A percentile compares a stretch with the other conserved stretches of the same genome.
These are phyloP conservation scores for Purpureocillium takamizusanense DNA, from an alignment of 2,329 filamentous ascomycete genomes.

Conservation along the genomic window DNA sequence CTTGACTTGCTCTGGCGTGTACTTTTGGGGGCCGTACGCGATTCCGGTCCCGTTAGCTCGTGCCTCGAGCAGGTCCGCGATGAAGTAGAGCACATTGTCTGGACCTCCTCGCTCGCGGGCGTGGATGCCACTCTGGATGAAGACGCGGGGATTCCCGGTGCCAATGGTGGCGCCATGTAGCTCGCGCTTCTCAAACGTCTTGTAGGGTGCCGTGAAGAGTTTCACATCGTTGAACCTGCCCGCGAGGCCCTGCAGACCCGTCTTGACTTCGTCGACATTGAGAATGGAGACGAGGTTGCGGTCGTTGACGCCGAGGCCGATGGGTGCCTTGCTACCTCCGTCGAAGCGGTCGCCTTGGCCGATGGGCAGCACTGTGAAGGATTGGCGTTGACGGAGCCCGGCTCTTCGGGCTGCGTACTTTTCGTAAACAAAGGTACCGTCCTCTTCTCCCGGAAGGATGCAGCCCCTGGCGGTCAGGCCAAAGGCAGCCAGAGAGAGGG, in stretches of 20 bases:
- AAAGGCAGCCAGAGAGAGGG: conserved; percentile 10
- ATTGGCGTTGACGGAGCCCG: conserved; percentile 1
- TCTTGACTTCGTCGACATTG: conserved; percentile 33
- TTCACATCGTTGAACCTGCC: conserved; percentile 26
- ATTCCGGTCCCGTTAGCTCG: conserved; percentile 38
- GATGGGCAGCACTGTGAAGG: conserved; percentile 18
- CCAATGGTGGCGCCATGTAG: conserved; percentile 24
- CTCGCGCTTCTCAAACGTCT: conserved; percentile 31
- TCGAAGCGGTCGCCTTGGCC: conserved; percentile 33
- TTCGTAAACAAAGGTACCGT: conserved; percentile 4
- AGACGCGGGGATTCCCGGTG: conserved; percentile 40
- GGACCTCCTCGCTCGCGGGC: conserved; percentile 49
- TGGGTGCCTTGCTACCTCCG: conserved; percentile 24
- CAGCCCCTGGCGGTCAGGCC: conserved; percentile 18
- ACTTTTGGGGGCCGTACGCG: conserved; percentile 40
- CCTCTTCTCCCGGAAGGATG: conserved; percentile 27
- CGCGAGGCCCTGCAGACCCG: conserved; percentile 32
- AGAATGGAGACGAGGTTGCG: conserved; percentile 32
- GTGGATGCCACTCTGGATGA: conserved; percentile 45
- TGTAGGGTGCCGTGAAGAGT: conserved; percentile 31
- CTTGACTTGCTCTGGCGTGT: conserved; percentile 41
- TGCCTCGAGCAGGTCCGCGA: conserved; percentile 46
- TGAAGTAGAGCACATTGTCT: conserved; percentile 48
- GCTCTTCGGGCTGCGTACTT: background rate
- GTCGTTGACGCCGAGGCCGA: conserved; percentile 23